Percentiles rank a stretch among this genome's conserved stretches.
phyloP scores from a whole-genome alignment of 2,329 filamentous ascomycete species.

The Chalara sp. region DNA sequence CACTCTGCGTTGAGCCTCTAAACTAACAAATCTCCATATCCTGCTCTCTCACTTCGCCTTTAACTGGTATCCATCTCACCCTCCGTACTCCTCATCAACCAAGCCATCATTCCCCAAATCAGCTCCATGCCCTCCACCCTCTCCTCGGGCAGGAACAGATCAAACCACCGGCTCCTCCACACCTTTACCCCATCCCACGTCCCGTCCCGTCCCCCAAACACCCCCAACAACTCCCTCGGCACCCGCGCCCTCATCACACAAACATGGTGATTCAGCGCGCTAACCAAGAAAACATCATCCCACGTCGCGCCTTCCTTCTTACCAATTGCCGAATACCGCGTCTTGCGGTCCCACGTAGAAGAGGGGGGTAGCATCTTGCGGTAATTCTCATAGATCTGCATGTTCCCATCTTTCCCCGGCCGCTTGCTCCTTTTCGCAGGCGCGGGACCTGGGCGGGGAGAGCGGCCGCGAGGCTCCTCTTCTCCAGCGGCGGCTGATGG shows the following conservation, averaged over 20 bases:
- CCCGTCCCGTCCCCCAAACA: constrained; percentile 40
- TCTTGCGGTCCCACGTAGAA: constrained; percentile 53
- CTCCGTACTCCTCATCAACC: constrained; percentile 42
- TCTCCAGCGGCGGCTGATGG: not conserved
- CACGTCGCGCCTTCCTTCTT: constrained; percentile 38
- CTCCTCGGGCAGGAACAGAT: constrained; percentile 49
- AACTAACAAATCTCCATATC: not conserved
- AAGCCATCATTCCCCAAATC: constrained; percentile 54
- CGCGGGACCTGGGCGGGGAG: constrained; percentile 3
- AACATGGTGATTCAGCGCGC: constrained; percentile 55
- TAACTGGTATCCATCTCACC: not conserved
- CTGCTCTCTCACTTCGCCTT: not conserved
- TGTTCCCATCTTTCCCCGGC: constrained; percentile 26
- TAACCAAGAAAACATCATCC: constrained; percentile 57
- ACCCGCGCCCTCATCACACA: constrained; percentile 53
- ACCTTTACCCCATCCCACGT: constrained; percentile 37
- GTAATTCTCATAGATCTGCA: constrained; percentile 57
- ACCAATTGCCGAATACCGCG: constrained; percentile 51
- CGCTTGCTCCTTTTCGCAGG: constrained; percentile 11
- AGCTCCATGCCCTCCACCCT: constrained; percentile 49
- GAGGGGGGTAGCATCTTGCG: constrained; percentile 53
- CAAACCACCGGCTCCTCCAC: constrained; percentile 55
- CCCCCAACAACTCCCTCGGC: constrained; percentile 43
- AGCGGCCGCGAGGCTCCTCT: constrained; percentile 6
- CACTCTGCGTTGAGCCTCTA: too few species aligned